Percentiles rank a stretch among this genome's conserved stretches.
Conservation (phyloP, 2,329 filamentous ascomycete genomes). For the Monascus ruber region DNA sequence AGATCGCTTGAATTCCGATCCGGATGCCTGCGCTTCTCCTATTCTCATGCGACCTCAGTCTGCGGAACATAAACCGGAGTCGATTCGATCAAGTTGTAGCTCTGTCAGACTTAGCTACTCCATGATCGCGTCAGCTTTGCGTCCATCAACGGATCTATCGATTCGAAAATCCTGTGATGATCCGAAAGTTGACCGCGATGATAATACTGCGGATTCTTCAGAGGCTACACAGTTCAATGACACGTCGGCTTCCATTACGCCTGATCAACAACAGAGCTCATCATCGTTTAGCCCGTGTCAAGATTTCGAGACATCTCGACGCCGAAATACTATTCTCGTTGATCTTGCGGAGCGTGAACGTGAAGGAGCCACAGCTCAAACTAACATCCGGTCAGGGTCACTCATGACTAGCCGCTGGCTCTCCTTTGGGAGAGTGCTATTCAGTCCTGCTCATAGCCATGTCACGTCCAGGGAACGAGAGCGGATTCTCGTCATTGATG, state of each 20-base stretch:
- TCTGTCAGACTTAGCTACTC: conserved; percentile 39
- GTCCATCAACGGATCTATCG: conserved; percentile 38
- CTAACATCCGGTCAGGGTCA: conserved; percentile 39
- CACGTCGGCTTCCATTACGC: conserved; percentile 9
- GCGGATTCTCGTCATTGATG: conserved; percentile 38
- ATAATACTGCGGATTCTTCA: conserved; percentile 13
- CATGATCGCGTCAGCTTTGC: conserved; percentile 39
- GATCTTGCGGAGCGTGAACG: conserved; percentile 33
- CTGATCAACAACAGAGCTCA: conserved; percentile 16
- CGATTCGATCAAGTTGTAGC: conserved; percentile 16
- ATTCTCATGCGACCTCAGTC: conserved; percentile 13
- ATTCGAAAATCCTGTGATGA: conserved; percentile 45
- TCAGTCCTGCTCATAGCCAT: conserved; percentile 39
- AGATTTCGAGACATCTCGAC: conserved; percentile 19
- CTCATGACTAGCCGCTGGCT: conserved; percentile 41
- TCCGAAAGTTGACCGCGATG: conserved; percentile 41
- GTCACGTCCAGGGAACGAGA: conserved; percentile 29
- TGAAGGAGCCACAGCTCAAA: conserved; percentile 30
- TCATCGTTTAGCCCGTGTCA: conserved; percentile 10
- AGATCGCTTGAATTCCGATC: conserved; percentile 18
- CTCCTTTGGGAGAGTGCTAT: conserved; percentile 40
- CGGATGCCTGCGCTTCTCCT: conserved; percentile 2
- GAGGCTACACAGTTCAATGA: conserved; percentile 11
- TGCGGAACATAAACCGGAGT: conserved; percentile 11
- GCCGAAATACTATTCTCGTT: conserved; percentile 22